Percentiles rank a stretch among this genome's conserved stretches.
Conservation (phyloP, 495 filamentous ascomycete species). For the Aspergillus ostianus region DNA sequence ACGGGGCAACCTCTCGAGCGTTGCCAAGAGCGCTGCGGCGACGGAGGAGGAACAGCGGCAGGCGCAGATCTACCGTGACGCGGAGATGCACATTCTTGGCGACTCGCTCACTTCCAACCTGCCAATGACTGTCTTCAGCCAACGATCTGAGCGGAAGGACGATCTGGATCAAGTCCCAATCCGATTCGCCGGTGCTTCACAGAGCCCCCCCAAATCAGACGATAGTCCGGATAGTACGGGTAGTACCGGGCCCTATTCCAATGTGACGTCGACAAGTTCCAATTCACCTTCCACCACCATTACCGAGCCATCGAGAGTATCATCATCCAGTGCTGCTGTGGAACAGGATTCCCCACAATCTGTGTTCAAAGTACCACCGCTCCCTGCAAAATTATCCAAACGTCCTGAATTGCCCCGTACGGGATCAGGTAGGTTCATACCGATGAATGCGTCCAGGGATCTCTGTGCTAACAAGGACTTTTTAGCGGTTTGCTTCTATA, state of each 20-base stretch:
- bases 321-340: background rate
- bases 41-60: background rate
- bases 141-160: background rate
- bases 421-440: background rate
- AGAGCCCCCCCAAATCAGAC: background rate
- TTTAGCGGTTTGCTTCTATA: constrained; percentile 74
- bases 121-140: background rate
- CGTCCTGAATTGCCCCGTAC: background rate
- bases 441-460: background rate
- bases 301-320: background rate
- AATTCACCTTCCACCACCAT: background rate
- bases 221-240: background rate
- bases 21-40: background rate
- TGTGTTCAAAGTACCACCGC: background rate
- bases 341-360: background rate
- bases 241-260: background rate
- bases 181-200: background rate
- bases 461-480: background rate
- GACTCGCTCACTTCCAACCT: background rate
- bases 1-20: background rate
- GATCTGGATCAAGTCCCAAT: background rate
- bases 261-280: background rate
- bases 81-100: background rate
- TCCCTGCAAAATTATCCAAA: background rate
- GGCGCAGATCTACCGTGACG: background rate